Evolutionary conservation across 148 eudicot species (phyloP).

Genomic region (Polygonum maritimum): DNA sequence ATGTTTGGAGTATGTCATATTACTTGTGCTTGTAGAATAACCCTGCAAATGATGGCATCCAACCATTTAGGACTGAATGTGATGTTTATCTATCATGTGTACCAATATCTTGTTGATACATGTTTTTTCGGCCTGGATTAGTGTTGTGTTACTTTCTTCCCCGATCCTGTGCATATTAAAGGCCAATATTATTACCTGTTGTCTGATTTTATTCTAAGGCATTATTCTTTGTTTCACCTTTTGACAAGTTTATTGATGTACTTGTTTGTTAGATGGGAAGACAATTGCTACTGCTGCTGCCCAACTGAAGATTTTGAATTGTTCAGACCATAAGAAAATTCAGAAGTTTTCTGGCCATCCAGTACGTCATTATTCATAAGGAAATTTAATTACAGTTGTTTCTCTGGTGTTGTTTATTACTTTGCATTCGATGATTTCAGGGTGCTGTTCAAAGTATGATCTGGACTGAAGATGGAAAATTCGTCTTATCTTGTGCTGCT

Average conservation of each 20-base stretch:
- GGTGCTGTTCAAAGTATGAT: slow-evolving; percentile 72
- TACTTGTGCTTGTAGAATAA: neutral
- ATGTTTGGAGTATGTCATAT: neutral
- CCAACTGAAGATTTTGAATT: slow-evolving; percentile 65
- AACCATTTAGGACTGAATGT: neutral
- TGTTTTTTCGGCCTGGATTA: neutral
- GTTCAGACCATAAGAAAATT: slow-evolving; percentile 56
- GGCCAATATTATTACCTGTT: neutral
- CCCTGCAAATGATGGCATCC: neutral
- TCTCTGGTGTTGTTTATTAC: neutral
- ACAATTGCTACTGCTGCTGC: slow-evolving; percentile 80
- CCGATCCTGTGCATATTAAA: neutral
- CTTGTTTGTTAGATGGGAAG: slow-evolving; percentile 56
- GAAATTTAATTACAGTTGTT: neutral
- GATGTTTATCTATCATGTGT: neutral
- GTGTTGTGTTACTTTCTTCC: neutral
- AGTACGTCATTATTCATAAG: slow-evolving; percentile 30
- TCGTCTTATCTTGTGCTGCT: slow-evolving; percentile 64
- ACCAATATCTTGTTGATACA: neutral
- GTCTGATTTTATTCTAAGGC: neutral
- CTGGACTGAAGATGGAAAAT: slow-evolving; percentile 74
- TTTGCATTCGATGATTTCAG: slow-evolving; percentile 26
- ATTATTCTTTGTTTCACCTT: neutral
- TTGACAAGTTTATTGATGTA: slow-evolving; percentile 3
- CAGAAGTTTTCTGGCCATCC: slow-evolving; percentile 98